Evolutionary conservation across 345 rosid species (phyloP).

Genomic region (Salix arbutifolia): DNA sequence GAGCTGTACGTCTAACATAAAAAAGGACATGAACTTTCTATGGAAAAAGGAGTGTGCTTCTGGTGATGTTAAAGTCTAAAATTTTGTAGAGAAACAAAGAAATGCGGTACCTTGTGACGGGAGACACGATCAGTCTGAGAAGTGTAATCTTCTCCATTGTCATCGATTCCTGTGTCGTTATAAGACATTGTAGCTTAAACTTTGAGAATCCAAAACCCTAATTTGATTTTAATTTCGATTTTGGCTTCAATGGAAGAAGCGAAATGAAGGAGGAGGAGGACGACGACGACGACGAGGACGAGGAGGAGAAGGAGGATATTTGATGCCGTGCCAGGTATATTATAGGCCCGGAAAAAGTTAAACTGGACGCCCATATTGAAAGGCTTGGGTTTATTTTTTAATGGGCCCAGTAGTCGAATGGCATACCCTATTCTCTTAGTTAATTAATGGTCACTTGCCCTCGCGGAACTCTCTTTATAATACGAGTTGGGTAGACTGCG

Average conservation of each 20-base stretch:
- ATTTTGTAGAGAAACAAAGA: not conserved
- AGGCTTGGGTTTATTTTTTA: not conserved
- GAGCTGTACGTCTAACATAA: slow-evolving; percentile 8
- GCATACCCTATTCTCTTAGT: not conserved
- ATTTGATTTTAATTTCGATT: not conserved
- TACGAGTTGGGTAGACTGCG: no score
- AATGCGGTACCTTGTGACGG: not conserved
- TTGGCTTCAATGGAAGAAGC: not conserved
- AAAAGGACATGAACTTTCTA: not conserved
- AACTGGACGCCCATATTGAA: not conserved
- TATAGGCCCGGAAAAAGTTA: not conserved
- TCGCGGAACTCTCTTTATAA: no score
- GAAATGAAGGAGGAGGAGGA: not conserved
- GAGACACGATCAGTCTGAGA: not conserved
- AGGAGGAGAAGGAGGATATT: accelerated
- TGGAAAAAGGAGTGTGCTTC: not conserved
- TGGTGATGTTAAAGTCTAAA: not conserved
- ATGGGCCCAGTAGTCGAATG: not conserved
- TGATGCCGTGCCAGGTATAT: not conserved
- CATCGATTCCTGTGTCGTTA: not conserved
- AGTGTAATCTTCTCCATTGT: not conserved
- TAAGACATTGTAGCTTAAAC: not conserved
- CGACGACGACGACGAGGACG: no score
- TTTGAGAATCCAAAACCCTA: not conserved
- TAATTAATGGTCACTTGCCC: no score